A percentile compares a stretch with the other conserved stretches of the same genome.
These are phyloP conservation scores for Neopestalotiopsis sp. DNA, from an alignment of 2,329 filamentous ascomycete genomes.

Conservation along the genomic window DNA sequence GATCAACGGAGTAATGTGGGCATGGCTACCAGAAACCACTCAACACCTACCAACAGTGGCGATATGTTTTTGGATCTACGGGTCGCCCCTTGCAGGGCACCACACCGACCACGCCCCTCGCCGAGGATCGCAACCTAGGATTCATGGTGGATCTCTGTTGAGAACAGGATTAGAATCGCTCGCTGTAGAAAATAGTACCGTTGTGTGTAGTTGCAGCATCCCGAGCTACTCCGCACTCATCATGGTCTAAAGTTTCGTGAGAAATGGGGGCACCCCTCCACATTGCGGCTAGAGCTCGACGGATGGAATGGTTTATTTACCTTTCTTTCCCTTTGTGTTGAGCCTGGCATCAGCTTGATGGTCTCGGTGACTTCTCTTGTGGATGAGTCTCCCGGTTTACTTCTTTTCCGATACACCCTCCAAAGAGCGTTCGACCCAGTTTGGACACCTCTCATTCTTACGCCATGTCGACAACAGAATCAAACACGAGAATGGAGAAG, in stretches of 20 bases:
- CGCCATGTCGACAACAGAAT: background rate
- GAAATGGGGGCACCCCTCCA: background rate
- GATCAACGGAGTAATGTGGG: conserved; percentile 6
- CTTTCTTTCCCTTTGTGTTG: background rate
- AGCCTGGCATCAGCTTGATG: background rate
- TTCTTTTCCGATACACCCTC: background rate
- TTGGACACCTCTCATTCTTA: background rate
- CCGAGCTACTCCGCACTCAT: background rate
- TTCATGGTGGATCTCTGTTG: background rate
- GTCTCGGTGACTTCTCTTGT: background rate
- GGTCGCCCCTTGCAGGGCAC: background rate
- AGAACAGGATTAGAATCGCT: background rate
- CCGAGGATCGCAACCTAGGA: background rate
- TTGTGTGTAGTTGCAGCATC: background rate
- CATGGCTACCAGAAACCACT: background rate
- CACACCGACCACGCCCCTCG: background rate
- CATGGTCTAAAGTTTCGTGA: background rate
- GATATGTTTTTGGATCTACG: background rate
- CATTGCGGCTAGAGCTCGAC: background rate
- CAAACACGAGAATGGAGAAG: conserved; percentile 10
- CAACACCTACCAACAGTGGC: background rate
- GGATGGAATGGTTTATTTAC: background rate
- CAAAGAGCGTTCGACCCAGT: background rate
- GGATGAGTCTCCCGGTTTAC: background rate
- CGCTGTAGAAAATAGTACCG: background rate